These are phyloP conservation scores for Acanthochlamys bracteata DNA, from an alignment of 106 monocot genomes.

Conservation along the genomic window DNA sequence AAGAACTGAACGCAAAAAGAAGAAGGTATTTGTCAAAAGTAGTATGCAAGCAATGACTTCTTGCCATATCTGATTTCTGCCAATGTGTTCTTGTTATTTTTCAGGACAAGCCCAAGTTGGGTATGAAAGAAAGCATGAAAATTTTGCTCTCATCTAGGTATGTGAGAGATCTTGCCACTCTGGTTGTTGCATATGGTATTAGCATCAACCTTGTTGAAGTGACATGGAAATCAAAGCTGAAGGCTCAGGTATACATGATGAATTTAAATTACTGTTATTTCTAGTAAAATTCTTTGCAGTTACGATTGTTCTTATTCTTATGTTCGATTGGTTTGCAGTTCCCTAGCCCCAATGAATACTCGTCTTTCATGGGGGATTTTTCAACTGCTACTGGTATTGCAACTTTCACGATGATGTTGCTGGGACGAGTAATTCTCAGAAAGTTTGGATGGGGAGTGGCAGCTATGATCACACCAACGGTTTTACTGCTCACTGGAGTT, in stretches of 20 bases:
- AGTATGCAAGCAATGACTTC: not conserved
- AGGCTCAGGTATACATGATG: conserved; percentile 73
- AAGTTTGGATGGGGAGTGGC: conserved; percentile 98
- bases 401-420: conserved; percentile 92
- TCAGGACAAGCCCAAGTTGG: conserved; percentile 89
- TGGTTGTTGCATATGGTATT: conserved; percentile 97
- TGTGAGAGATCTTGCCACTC: conserved; percentile 85
- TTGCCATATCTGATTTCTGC: not conserved
- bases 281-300: not conserved
- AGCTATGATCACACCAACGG: conserved; percentile 90
- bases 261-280: no score
- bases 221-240: conserved; percentile 98
- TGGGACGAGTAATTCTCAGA: conserved; percentile 84
- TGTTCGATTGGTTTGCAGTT: conserved; percentile 38
- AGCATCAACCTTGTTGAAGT: conserved; percentile 99
- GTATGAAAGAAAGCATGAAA: conserved; percentile 91
- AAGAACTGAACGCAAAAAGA: conserved; percentile 64
- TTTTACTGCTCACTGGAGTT: conserved; percentile 85
- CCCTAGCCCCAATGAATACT: conserved; percentile 96
- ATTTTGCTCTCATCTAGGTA: conserved; percentile 86
- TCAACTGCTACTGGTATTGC: conserved; percentile 90
- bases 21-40: conserved; percentile 19
- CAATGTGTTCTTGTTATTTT: conserved; percentile 4
- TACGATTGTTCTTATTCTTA: not conserved
- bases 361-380: conserved; percentile 98